Percentiles rank a stretch among this genome's conserved stretches.
Evolutionary conservation across 257 asterid species (phyloP).

Genomic region (Nyctanthes arbortristis): DNA sequence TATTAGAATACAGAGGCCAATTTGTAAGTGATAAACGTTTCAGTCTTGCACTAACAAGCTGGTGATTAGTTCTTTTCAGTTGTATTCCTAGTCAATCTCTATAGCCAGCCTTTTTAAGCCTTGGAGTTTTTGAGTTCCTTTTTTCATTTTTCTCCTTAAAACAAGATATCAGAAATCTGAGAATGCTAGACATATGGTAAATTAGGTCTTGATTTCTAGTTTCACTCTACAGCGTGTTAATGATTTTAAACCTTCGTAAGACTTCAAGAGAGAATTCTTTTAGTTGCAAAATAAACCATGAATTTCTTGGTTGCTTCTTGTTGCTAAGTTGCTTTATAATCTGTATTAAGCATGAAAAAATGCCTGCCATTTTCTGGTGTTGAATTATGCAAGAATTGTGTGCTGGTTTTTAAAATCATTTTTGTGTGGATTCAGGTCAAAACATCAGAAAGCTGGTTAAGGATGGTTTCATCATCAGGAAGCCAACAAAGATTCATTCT

Average conservation of each 20-base stretch:
- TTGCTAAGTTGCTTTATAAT: background rate
- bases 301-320: background rate
- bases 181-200: background rate
- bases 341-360: background rate
- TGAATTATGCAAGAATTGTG: background rate
- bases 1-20: too few relatives aligned
- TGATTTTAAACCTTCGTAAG: background rate
- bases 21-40: background rate
- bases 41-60: background rate
- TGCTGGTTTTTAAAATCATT: background rate
- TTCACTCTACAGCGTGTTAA: background rate
- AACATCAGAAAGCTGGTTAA: slow-evolving; percentile 56
- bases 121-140: too few relatives aligned
- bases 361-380: background rate
- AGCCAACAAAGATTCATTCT: slow-evolving; percentile 62
- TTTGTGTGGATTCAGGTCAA: slow-evolving; percentile 20
- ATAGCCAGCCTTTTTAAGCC: background rate
- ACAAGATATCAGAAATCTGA: background rate
- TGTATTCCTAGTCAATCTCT: background rate
- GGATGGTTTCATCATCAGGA: slow-evolving; percentile 63
- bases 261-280: background rate
- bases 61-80: background rate
- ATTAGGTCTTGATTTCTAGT: background rate
- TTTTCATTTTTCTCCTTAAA: too few relatives aligned
- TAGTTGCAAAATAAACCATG: background rate